Evolutionary conservation across 371 early-diverging fungal genomes (phyloP).

Genomic region (Gilbertella persicaria): DNA sequence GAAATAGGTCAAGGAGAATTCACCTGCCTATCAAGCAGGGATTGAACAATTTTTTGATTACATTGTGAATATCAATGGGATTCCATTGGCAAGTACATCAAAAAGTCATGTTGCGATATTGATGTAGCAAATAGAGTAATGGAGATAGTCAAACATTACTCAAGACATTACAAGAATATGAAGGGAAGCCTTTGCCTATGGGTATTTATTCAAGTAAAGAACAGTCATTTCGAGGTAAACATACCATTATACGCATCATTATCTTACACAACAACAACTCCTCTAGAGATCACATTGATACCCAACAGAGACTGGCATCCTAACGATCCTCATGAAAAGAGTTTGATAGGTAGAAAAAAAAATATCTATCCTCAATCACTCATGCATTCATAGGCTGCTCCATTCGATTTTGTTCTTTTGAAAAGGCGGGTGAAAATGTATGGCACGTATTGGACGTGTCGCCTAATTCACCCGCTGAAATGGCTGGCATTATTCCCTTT

Average conservation of each 20-base stretch:
- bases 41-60: constrained; percentile 80
- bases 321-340: constrained; percentile 42
- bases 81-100: constrained; percentile 43
- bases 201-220: constrained; percentile 74
- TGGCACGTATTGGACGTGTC: constrained; percentile 75
- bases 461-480: constrained; percentile 67
- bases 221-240: constrained; percentile 59
- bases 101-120: not conserved
- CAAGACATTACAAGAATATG: constrained; percentile 49
- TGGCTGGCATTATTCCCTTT: constrained; percentile 64
- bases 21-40: constrained; percentile 71
- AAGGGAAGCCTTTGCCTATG: constrained; percentile 57
- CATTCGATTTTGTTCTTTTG: constrained; percentile 76
- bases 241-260: not conserved
- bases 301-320: constrained; percentile 58
- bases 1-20: constrained; percentile 26
- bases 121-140: constrained; percentile 30
- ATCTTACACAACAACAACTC: not conserved
- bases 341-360: constrained; percentile 35
- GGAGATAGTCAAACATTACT: constrained; percentile 53
- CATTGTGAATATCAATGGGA: constrained; percentile 67
- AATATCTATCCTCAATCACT: too few relatives aligned
- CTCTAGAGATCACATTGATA: constrained; percentile 56
- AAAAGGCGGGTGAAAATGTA: constrained; percentile 65
- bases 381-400: constrained; percentile 64